Base-by-base conservation (phyloP, 2,329 filamentous ascomycete species). In the Nectriaceae sp. region DNA sequence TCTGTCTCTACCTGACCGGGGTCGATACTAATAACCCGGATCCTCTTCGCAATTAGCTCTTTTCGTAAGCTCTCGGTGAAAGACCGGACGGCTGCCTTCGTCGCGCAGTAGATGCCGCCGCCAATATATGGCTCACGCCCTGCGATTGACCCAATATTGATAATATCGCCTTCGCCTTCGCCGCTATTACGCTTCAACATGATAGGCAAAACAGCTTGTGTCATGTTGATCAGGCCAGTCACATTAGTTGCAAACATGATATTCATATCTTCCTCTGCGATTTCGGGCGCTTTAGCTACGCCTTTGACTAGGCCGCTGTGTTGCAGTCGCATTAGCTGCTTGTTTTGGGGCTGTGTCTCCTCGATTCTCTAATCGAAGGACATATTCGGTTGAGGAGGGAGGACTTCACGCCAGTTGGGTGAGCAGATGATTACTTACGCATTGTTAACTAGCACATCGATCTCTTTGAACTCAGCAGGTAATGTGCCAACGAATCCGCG, bases 1-100 rank as follows among this genome's bases (percentile, higher is more conserved):
- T 96, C 89, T n/a, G 91, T 96, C 77, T 96, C 90, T 31, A 96
- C 91, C 71, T 96, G 90, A 19, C 91, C 91, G 0, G 91, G 91
- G 63, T 96, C 92, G 57, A 96, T 80, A 67, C 90, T 88, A 52
- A 96, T 96, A 50, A 96, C 78, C 44, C 91, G 77, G 53, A 96
- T 89, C 44, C 88, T 78, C 20, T 87, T 89, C 4, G 87, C 78
- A 56, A 96, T 87, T 46, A 95, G 78, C 71, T 96, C 91, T 65
- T 85, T 89, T 54, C 91, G 79, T 64, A 96, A 70, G 8, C 87
- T 80, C 45, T 96, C 90, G 0, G 89, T 92, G 71, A 96, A 96
- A 48, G 80, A 86, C 57, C 87, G 83, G 40, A 96, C 87, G 1
- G 92, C 91, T 10, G 90, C 90, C 73, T 96, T 96, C 50, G 88